Evolutionary conservation across 176 grass and related monocot genomes (phyloP).

Genomic region (Bothriochloa decipiens): DNA sequence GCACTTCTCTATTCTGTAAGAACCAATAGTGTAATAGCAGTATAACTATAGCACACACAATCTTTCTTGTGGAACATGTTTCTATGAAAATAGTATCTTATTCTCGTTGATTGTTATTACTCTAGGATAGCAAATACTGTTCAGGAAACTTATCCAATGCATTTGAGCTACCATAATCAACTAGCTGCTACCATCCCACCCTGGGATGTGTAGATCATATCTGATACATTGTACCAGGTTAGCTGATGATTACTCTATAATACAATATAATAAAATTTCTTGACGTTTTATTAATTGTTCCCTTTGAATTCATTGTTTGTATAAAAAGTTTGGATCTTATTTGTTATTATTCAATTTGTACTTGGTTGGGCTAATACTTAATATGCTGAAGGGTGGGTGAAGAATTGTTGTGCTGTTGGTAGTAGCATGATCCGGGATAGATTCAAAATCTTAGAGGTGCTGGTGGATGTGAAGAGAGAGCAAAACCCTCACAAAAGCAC

Average conservation of each 20-base stretch:
- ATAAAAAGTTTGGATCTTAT: background rate
- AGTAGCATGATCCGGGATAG: constrained; percentile 9
- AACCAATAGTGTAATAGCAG: background rate
- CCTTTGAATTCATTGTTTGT: background rate
- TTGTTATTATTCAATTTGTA: constrained; percentile 1
- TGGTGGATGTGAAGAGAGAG: background rate
- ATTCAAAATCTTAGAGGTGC: constrained; percentile 7
- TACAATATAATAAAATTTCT: background rate
- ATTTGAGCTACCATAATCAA: background rate
- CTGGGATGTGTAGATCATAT: background rate
- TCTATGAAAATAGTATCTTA: constrained; percentile 1
- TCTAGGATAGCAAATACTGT: background rate
- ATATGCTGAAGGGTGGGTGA: background rate
- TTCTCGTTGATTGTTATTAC: background rate
- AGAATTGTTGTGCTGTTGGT: background rate
- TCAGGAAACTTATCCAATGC: constrained; percentile 9
- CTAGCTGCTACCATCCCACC: background rate
- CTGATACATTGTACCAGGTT: background rate
- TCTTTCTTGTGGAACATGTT: background rate
- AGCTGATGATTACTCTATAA: background rate
- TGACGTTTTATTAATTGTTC: background rate
- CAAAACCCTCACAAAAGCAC: background rate
- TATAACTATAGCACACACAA: background rate
- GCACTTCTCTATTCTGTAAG: background rate
- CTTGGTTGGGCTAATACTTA: constrained; percentile 1